Percentiles rank a stretch among this genome's conserved stretches.
These are phyloP conservation scores for Neofusicoccum sp. DNA, from an alignment of 2,329 filamentous ascomycete genomes.

Conservation along the genomic window DNA sequence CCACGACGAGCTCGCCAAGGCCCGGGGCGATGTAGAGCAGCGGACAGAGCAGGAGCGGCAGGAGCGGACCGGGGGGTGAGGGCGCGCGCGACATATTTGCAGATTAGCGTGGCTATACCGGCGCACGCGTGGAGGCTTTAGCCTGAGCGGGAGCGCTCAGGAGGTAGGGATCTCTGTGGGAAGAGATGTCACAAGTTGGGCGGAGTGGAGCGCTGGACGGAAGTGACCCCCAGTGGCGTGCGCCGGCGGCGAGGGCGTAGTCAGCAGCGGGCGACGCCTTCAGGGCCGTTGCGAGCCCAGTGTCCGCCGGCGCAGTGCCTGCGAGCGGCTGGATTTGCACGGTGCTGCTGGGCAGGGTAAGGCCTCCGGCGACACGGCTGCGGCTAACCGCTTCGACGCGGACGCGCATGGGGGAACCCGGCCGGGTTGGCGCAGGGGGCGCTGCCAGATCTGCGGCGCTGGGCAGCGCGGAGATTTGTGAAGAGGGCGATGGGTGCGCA, in stretches of 20 bases:
- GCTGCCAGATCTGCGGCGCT: slow-evolving; percentile 11
- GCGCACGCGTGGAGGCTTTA: background rate
- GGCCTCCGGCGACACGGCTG: background rate
- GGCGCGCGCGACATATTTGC: background rate
- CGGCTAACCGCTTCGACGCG: slow-evolving; percentile 4
- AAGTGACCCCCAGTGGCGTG: background rate
- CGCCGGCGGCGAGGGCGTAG: background rate
- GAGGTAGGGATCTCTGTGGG: slow-evolving; percentile 7
- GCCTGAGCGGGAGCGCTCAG: slow-evolving; percentile 9
- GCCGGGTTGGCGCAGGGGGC: slow-evolving; percentile 11
- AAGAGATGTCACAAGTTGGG: slow-evolving; percentile 4
- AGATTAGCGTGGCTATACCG: background rate
- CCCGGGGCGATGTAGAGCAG: background rate
- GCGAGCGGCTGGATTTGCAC: background rate
- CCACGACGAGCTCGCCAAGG: slow-evolving; percentile 7
- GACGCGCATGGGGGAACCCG: background rate
- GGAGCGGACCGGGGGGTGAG: background rate
- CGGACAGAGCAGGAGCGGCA: background rate
- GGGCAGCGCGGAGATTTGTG: slow-evolving; percentile 16
- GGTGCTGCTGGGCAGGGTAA: background rate
- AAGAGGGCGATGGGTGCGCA: background rate
- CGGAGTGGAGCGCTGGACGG: slow-evolving; percentile 5
- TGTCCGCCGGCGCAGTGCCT: background rate
- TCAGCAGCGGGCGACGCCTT: background rate
- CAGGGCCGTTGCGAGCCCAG: background rate